Base-by-base conservation (phyloP, 225 moss, liverwort and hornwort genomes). In the Bryum argenteum region DNA sequence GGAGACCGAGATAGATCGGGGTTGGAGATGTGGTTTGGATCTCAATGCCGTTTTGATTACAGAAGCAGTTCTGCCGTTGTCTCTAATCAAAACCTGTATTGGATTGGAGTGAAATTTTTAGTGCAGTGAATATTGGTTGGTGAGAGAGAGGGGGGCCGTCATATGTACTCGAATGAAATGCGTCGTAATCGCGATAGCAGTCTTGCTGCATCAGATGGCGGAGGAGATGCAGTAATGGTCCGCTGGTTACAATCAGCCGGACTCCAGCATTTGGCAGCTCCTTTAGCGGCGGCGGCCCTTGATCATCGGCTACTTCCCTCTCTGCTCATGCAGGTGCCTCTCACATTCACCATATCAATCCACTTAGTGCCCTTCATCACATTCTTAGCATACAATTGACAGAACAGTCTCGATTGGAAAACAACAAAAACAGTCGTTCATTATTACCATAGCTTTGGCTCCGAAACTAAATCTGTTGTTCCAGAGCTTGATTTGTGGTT, bases 181-280 rank as follows among this genome's bases (percentile, higher is more conserved):
- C 14, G 48, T 48, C 48, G 48, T 48, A 12, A 48, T 48, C 48
- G 48, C 48, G 16, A 47, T 47, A 47, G 47, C 47, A 47, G 14
- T 16, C 47, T 15, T 47, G 14, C 47, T 47, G 47, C 48, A 48
- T 48, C 48, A 48, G 48, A 48, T 48, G 48, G 48, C 16, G 48
- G 33, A 33, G 33, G 93, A 74, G 96, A 96, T 90, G 96, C 91
- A 78, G 85, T 96, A 79, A 91, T 96, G 96, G 93, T 91, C 74
- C 91, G 96, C 79, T 96, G 96, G 96, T 91, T 93, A 90, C 96
- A 96, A 77, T 93, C 96, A 71, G 93, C 93, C 78, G 96, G 96
- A 75, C 82, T 93, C 76, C 93, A 96, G 86, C 96, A 93, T 83
- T 83, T 96, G 83, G 93, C 93, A 87, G 96, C 96, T 85, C 93